phyloP scores from a whole-genome alignment of 202 grass and related monocot species.

The Panicum virgatum region DNA sequence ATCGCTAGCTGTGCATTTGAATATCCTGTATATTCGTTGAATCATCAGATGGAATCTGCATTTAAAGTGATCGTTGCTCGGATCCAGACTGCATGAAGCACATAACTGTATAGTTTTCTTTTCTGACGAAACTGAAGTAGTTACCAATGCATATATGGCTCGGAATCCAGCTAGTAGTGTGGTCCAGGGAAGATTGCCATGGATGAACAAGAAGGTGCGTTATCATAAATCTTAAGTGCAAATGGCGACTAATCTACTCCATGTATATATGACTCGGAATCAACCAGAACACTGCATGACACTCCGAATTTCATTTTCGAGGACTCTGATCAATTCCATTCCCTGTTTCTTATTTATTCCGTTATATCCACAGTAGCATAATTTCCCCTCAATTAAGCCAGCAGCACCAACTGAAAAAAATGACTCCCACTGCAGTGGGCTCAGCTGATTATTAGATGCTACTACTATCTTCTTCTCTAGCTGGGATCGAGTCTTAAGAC shows the following conservation, averaged over 20 bases:
- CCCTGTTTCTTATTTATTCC: neutral
- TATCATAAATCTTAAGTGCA: conserved; percentile 19
- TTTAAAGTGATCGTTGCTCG: neutral
- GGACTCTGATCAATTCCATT: neutral
- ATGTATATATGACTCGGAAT: neutral
- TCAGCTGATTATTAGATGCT: neutral
- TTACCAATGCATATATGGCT: neutral
- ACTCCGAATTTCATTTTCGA: neutral
- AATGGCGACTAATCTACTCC: neutral
- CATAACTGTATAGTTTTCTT: neutral
- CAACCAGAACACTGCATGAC: neutral
- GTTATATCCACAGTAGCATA: neutral
- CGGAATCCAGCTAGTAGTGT: too few species aligned
- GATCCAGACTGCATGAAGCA: neutral
- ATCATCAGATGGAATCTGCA: conserved; percentile 34
- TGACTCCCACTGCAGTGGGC: neutral
- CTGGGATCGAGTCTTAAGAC: neutral
- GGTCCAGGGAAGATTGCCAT: neutral
- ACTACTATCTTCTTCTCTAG: neutral
- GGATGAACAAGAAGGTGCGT: neutral
- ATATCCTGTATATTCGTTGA: conserved; percentile 15
- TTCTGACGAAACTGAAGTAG: conserved; percentile 11
- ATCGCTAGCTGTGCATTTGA: neutral
- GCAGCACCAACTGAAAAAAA: neutral
- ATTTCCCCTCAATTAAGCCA: neutral